Evolutionary conservation across 805 yeast genomes (phyloP).

Genomic region (Suhomyces sp.): DNA sequence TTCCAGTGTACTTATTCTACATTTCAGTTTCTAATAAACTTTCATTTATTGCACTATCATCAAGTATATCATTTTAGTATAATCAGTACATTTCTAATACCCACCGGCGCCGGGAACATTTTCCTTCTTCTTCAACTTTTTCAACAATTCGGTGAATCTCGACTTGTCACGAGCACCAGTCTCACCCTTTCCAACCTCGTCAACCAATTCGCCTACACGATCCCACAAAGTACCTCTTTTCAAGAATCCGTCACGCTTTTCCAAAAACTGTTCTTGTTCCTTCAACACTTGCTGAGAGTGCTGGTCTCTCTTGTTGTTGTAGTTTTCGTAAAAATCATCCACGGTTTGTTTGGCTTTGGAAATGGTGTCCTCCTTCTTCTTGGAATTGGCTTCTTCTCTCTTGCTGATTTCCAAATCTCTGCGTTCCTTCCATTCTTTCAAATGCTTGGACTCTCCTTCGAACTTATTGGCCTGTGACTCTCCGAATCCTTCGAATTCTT

Average conservation of each 20-base stretch:
- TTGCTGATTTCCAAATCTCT: slow-evolving; percentile 74
- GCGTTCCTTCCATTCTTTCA: slow-evolving; percentile 75
- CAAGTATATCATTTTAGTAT: background rate
- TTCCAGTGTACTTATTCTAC: too few species aligned
- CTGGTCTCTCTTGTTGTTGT: slow-evolving; percentile 77
- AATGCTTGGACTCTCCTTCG: slow-evolving; percentile 49
- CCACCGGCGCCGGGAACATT: slow-evolving; percentile 78
- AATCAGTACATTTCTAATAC: slow-evolving; percentile 28
- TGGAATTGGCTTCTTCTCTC: slow-evolving; percentile 68
- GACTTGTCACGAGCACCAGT: slow-evolving; percentile 61
- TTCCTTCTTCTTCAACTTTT: slow-evolving; percentile 63
- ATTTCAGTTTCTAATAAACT: too few species aligned
- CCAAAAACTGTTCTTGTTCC: slow-evolving; percentile 69
- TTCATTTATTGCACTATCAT: too few species aligned
- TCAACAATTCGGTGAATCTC: slow-evolving; percentile 63
- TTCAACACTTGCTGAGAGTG: slow-evolving; percentile 58
- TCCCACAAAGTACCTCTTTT: slow-evolving; percentile 49
- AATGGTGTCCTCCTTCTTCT: slow-evolving; percentile 63
- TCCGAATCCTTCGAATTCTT: slow-evolving; percentile 38
- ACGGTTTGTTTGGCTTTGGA: slow-evolving; percentile 77
- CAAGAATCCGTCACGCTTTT: slow-evolving; percentile 67
- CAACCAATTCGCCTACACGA: slow-evolving; percentile 51
- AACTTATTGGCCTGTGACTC: slow-evolving; percentile 11
- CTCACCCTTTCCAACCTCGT: slow-evolving; percentile 38
- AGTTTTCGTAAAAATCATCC: slow-evolving; percentile 90